Evolutionary conservation across 768 basidiomycete species (phyloP).

Genomic region (Xerocomellus chrysenteron): DNA sequence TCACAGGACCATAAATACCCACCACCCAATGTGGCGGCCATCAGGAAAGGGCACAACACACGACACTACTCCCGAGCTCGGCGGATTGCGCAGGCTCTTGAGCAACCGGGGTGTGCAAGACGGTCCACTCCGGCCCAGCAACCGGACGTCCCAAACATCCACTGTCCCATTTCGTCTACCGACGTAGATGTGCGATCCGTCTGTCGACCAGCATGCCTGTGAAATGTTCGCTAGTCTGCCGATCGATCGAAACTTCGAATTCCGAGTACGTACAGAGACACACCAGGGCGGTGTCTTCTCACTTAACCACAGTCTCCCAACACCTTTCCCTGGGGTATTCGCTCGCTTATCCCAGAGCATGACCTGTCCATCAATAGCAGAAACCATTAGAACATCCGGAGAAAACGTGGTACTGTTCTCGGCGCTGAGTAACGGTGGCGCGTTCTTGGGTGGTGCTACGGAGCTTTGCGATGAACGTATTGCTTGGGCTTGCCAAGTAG

Average conservation of each 20-base stretch:
- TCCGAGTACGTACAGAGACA: constrained; percentile 66
- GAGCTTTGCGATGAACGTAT: constrained; percentile 32
- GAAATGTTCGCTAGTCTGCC: constrained; percentile 5
- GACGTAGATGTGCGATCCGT: constrained; percentile 86
- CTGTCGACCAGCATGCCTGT: constrained; percentile 92
- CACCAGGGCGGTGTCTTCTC: constrained; percentile 97
- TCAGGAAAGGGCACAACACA: constrained; percentile 92
- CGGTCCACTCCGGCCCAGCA: constrained; percentile 63
- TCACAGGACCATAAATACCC: constrained; percentile 29
- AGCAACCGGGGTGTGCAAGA: constrained; percentile 69
- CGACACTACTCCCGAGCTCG: constrained; percentile 88
- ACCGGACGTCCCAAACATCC: constrained; percentile 94
- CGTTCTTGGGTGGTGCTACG: constrained; percentile 66
- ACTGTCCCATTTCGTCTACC: constrained; percentile 89
- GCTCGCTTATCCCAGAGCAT: constrained; percentile 88
- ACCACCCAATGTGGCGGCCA: constrained; percentile 90
- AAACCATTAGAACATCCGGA: constrained; percentile 81
- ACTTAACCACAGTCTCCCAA: constrained; percentile 83
- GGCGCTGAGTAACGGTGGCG: constrained; percentile 70
- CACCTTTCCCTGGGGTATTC: constrained; percentile 60
- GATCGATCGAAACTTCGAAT: constrained; percentile 1
- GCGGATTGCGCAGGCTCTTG: constrained; percentile 82
- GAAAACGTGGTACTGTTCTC: constrained; percentile 65
- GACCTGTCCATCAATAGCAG: constrained; percentile 89
- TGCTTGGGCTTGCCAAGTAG: constrained; percentile 19